phyloP scores from a whole-genome alignment of 805 yeast species.

The Monosporozyma aquatica region DNA sequence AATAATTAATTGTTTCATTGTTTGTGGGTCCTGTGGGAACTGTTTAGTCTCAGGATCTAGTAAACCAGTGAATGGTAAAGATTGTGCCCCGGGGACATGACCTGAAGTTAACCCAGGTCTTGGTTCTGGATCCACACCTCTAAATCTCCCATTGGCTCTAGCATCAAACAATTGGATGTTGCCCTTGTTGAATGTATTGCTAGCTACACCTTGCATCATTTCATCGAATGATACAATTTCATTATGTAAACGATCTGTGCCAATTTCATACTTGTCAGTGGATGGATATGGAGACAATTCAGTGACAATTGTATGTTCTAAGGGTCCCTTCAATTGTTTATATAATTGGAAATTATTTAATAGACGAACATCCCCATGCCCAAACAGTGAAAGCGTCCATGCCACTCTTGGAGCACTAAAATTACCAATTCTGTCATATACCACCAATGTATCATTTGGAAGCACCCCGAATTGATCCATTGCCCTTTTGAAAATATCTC shows the following conservation, averaged over 20 bases:
- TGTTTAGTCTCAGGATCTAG: conserved; percentile 38
- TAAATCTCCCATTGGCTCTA: conserved; percentile 62
- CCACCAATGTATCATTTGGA: conserved; percentile 52
- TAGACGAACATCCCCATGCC: conserved; percentile 60
- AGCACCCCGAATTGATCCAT: conserved; percentile 49
- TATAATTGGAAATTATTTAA: conserved; percentile 61
- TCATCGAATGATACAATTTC: conserved; percentile 63
- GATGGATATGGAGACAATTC: conserved; percentile 8
- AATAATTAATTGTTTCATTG: conserved; percentile 35
- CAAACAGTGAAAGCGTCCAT: conserved; percentile 79
- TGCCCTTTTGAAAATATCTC: conserved; percentile 43
- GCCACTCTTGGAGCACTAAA: conserved; percentile 87
- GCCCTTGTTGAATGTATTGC: neutral
- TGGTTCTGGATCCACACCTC: conserved; percentile 81
- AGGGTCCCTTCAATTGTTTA: conserved; percentile 36
- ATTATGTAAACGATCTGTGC: conserved; percentile 30
- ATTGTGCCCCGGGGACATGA: conserved; percentile 73
- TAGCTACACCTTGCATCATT: conserved; percentile 44
- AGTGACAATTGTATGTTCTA: conserved; percentile 31
- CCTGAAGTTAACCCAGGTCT: conserved; percentile 84
- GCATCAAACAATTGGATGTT: conserved; percentile 55
- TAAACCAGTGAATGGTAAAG: conserved; percentile 64
- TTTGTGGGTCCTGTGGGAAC: conserved; percentile 34
- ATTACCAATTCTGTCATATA: conserved; percentile 79
- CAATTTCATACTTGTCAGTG: conserved; percentile 28